Evolutionary conservation across 2,329 filamentous ascomycete genomes (phyloP), one percentile per base, ranked within the genome.

Genomic region (Exophiala alcalophila): DNA sequence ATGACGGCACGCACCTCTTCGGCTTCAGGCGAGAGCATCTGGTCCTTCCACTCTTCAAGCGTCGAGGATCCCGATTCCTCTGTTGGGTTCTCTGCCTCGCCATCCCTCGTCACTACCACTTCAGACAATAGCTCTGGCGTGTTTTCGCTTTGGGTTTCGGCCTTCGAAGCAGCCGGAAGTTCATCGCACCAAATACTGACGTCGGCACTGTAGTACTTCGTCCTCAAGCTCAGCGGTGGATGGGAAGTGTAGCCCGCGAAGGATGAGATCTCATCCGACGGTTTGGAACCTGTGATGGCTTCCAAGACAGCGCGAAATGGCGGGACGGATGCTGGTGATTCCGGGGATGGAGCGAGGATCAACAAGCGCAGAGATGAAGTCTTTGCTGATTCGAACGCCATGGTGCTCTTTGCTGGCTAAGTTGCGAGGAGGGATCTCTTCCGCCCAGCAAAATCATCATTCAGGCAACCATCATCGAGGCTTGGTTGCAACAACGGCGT

Each of bases 111-210:
- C 35, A 10, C 30, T 15, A 11, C 7, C 26, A 15, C 14, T 19
- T n/a, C n/a, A 12, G 26, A 9, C 21, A 15, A 29, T 9, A 6
- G 28, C n/a, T 20, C 18, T 9, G 10, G 10, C 7, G 16, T 28
- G 9, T 11, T 18, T 19, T 32, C 5, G 7, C 8, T 12, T 11
- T 33, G 30, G 8, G 18, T 10, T 12, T n/a, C 6, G 11, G 10
- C 15, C n/a, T 20, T 27, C 12, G 46, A 5, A 4, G 11, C 7
- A 1, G 20, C 42, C 1, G 67, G 65, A 9, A 71, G 59, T 50
- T 71, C 68, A 38, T 72, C 69, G 14, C 71, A 68, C 69, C 69
- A 72, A 30, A 72, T 60, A 11, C 63, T 65, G 15, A 72, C 57
- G 11, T 70, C 64, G 4, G 66, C 60, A 4, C 51, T 58, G 48